Base-by-base conservation (phyloP, 1,284 basidiomycete genomes). In the Xerocomus amazonicus region DNA sequence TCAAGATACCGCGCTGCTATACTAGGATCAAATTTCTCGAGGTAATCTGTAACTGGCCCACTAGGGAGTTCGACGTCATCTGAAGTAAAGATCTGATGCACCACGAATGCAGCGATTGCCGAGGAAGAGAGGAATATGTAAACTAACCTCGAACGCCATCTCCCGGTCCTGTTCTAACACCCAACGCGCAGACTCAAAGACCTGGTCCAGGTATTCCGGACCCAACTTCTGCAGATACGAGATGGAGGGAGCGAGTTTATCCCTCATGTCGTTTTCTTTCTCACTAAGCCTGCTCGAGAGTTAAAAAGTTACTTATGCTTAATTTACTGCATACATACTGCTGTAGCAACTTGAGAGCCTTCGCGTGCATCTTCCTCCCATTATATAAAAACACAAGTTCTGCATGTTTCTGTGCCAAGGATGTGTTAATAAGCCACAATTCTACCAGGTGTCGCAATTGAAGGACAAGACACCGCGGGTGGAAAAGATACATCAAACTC, bases 331-430 rank as follows among this genome's bases (percentile, higher is more conserved):
- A 29, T 12, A 40, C 43, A 46, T 42, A 92, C 93, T 89, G 81
- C 63, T 80, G 79, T 12, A 99, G 75, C 38, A 98, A 76, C 17
- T 79, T 74, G 51, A 99, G 71, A 0, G 96, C 95, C 68, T 96
- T 90, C 6, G 76, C 76, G 61, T 99, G 97, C 92, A 96, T 95
- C 70, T 90, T 89, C 75, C 95, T 95, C 40, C 92, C 93, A 60
- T 91, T 85, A 66, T 97, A 99, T 34, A 99, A 72, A 65, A 92
- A 90, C 42, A 93, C 84, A 45, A 99, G 78, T 67, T 99, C 97
- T 2, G 84, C 80, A 62, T 83, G 90, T 83, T 94, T 95, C 90
- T 97, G 61, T 9, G 41, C 27, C 4, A 47, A 46, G 10, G 47
- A 40, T 53, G 19, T 43, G 53, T 49, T 36, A 52, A 37, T 43